Percentiles rank a stretch among this genome's conserved stretches.
These are phyloP conservation scores for Lumnitzera racemosa DNA, from an alignment of 345 rosid species.

Conservation along the genomic window DNA sequence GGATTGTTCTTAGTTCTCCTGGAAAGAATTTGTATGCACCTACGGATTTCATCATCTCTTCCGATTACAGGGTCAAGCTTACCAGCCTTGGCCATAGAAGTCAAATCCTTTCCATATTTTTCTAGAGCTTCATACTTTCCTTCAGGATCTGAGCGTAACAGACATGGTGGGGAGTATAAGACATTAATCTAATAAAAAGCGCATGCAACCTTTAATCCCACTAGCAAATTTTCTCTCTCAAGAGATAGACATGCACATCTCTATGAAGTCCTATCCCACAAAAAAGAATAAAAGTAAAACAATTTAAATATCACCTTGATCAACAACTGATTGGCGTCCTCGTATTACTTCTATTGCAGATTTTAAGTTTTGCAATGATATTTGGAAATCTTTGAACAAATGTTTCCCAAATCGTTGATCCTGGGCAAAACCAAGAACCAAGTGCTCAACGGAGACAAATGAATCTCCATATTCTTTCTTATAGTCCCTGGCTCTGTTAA, in stretches of 20 bases:
- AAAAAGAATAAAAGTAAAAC: no score
- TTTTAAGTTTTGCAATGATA: constrained; percentile 55
- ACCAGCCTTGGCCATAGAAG: constrained; percentile 95
- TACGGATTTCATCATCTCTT: constrained; percentile 97
- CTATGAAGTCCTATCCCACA: no score
- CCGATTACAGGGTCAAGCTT: constrained; percentile 98
- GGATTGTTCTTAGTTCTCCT: constrained; percentile 99
- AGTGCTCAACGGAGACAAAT: constrained; percentile 89
- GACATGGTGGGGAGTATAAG: constrained; percentile 1
- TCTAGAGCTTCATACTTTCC: constrained; percentile 95
- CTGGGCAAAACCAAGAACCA: constrained; percentile 73
- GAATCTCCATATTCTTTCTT: constrained; percentile 93
- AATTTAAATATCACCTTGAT: constrained; percentile 54
- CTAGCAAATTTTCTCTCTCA: no score
- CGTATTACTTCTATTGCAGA: constrained; percentile 84
- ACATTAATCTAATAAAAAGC: neutral
- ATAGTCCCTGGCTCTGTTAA: constrained; percentile 70
- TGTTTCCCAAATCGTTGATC: constrained; percentile 94
- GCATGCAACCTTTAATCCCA: no score
- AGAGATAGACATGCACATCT: no score
- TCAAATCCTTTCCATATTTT: constrained; percentile 94
- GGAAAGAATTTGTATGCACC: constrained; percentile 96
- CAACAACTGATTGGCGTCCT: constrained; percentile 94
- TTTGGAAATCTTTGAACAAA: constrained; percentile 74
- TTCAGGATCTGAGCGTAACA: constrained; percentile 70